Percentiles rank a stretch among this genome's conserved stretches.
Evolutionary conservation across 352 stramenopile genomes (phyloP).

Genomic region (Pythium periplocum): DNA sequence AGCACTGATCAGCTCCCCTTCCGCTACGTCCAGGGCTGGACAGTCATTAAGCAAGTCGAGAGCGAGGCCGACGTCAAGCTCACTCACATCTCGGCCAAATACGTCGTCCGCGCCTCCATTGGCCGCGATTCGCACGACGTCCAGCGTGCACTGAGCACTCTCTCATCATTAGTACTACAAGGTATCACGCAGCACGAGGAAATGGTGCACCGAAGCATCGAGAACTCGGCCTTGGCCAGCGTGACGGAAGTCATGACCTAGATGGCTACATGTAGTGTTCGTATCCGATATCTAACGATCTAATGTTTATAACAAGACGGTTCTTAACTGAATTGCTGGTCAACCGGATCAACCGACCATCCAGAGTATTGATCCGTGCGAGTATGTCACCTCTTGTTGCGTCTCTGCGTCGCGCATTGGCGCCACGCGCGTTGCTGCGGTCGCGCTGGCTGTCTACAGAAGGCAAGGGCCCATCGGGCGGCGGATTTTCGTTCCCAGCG

Average conservation of each 20-base stretch:
- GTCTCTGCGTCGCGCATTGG: background rate
- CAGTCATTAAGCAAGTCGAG: slow-evolving; percentile 1
- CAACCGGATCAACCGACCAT: too few species aligned
- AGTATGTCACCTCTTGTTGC: too few species aligned
- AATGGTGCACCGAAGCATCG: slow-evolving; percentile 1
- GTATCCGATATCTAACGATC: too few species aligned
- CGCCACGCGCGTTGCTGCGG: slow-evolving; percentile 4
- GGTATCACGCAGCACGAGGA: slow-evolving; percentile 1
- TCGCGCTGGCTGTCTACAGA: slow-evolving; percentile 9
- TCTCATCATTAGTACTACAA: background rate
- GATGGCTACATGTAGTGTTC: too few species aligned
- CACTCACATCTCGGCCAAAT: slow-evolving; percentile 2
- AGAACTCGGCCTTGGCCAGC: background rate
- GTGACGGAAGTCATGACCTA: too few species aligned
- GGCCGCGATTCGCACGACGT: too few species aligned
- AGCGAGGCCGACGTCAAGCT: background rate
- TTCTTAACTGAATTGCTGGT: too few species aligned
- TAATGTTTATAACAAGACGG: too few species aligned
- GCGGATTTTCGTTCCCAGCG: slow-evolving; percentile 81
- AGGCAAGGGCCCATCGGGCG: background rate
- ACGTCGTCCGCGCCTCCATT: background rate
- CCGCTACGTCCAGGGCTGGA: slow-evolving; percentile 3
- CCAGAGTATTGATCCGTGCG: too few species aligned
- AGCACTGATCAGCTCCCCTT: background rate
- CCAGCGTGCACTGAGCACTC: too few species aligned